Evolutionary conservation across 352 stramenopile species (phyloP).

Genomic region (Pythium rhizo-oryzae): DNA sequence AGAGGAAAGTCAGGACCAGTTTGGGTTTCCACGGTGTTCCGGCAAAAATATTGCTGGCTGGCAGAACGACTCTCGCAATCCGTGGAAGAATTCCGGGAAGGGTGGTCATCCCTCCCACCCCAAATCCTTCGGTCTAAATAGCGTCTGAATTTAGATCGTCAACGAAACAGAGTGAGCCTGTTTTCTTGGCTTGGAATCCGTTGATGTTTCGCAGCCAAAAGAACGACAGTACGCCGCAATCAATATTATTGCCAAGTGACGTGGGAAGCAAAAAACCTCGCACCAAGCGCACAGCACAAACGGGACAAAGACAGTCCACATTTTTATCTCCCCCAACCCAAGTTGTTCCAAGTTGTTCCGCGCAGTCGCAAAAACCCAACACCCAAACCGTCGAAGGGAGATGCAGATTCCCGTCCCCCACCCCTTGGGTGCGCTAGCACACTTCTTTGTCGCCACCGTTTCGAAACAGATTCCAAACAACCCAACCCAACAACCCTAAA

Average conservation of each 20-base stretch:
- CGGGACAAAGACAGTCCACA: too few species aligned
- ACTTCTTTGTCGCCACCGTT: not conserved
- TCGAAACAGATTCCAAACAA: not conserved
- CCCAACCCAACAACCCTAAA: not conserved
- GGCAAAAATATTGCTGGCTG: not conserved
- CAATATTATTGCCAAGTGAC: too few species aligned
- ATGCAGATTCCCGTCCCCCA: not conserved
- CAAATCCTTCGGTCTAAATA: too few species aligned
- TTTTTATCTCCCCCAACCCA: too few species aligned
- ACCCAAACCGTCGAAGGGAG: not conserved
- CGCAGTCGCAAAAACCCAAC: too few species aligned
- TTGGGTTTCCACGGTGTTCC: not conserved
- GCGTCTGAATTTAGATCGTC: constrained; percentile 8
- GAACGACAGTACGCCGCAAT: too few species aligned
- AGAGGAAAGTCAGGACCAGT: too few species aligned
- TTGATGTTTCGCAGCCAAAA: too few species aligned
- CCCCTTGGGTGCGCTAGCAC: not conserved
- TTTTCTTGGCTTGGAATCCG: not conserved
- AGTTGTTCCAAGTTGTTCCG: too few species aligned
- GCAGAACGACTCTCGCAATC: not conserved
- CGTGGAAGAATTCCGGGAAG: not conserved
- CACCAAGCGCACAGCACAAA: too few species aligned
- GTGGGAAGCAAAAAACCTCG: too few species aligned
- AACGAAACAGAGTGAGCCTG: not conserved
- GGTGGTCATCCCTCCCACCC: constrained; percentile 8